Evolutionary conservation across 495 filamentous ascomycete genomes (phyloP).

Genomic region (Aspergillus hancockii): DNA sequence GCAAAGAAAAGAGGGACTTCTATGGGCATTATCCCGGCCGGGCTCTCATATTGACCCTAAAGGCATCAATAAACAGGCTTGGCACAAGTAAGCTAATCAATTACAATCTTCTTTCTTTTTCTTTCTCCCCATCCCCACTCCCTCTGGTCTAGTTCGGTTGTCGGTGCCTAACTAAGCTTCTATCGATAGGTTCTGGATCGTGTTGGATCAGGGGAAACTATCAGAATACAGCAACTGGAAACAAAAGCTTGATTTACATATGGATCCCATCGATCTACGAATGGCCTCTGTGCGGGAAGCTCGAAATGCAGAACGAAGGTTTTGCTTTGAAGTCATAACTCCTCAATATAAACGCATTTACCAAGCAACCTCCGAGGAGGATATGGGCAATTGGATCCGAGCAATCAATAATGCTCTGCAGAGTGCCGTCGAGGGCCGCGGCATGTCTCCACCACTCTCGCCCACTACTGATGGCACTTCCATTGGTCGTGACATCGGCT

Average conservation of each 20-base stretch:
- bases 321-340: constrained; percentile 98
- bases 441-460: constrained; percentile 44
- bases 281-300: constrained; percentile 97
- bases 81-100: constrained; percentile 84
- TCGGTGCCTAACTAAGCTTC: background rate
- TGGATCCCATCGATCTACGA: constrained; percentile 96
- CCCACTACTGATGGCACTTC: constrained; percentile 53
- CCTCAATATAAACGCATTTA: constrained; percentile 96
- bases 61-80: constrained; percentile 92
- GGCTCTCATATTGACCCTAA: constrained; percentile 95
- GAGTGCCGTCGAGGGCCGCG: constrained; percentile 86
- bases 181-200: constrained; percentile 85
- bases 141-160: background rate
- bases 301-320: constrained; percentile 88
- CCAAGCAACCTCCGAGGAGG: constrained; percentile 95
- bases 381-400: constrained; percentile 95
- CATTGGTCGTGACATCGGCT: constrained; percentile 79
- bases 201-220: constrained; percentile 91
- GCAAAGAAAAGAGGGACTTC: constrained; percentile 83
- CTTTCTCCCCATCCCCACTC: constrained; percentile 10
- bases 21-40: constrained; percentile 92
- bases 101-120: constrained; percentile 13
- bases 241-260: constrained; percentile 91
- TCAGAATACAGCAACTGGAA: constrained; percentile 99
- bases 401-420: constrained; percentile 97